These are phyloP conservation scores for Gossypium gossypioides DNA, from an alignment of 441 rosid genomes.

Conservation along the genomic window DNA sequence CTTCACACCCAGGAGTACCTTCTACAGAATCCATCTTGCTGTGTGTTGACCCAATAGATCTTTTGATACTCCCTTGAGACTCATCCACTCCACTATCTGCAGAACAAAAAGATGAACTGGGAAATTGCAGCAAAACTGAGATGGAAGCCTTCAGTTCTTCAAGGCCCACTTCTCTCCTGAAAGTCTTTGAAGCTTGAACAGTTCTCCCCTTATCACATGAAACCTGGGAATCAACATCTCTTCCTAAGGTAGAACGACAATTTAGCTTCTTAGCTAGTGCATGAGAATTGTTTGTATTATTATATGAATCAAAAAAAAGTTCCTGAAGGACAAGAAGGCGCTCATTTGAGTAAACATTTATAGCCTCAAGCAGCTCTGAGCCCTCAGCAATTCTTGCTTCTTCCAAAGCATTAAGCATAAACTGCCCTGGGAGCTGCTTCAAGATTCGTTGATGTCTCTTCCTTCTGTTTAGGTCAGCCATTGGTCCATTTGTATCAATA, in stretches of 20 bases:
- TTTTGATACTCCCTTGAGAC: conserved; percentile 61
- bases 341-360: conserved; percentile 69
- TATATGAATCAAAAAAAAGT: conserved; percentile 27
- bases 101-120: conserved; percentile 36
- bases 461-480: conserved; percentile 41
- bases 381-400: conserved; percentile 63
- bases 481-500: conserved; percentile 46
- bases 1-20: conserved; percentile 80
- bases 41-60: conserved; percentile 42
- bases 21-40: conserved; percentile 52
- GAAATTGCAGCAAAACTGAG: conserved; percentile 62
- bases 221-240: conserved; percentile 27
- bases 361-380: conserved; percentile 48
- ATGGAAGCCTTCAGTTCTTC: conserved; percentile 68
- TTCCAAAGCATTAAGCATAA: conserved; percentile 51
- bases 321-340: conserved; percentile 65
- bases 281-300: conserved; percentile 25
- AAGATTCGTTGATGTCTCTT: conserved; percentile 72
- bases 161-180: conserved; percentile 37
- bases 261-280: conserved; percentile 39
- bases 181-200: conserved; percentile 31
- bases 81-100: conserved; percentile 48
- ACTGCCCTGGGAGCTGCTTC: conserved; percentile 73
- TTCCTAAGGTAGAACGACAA: conserved; percentile 26
- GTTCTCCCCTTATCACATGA: conserved; percentile 47